Conservation (phyloP, 108 stramenopile species). For the Halocafeteria seosinensis region DNA sequence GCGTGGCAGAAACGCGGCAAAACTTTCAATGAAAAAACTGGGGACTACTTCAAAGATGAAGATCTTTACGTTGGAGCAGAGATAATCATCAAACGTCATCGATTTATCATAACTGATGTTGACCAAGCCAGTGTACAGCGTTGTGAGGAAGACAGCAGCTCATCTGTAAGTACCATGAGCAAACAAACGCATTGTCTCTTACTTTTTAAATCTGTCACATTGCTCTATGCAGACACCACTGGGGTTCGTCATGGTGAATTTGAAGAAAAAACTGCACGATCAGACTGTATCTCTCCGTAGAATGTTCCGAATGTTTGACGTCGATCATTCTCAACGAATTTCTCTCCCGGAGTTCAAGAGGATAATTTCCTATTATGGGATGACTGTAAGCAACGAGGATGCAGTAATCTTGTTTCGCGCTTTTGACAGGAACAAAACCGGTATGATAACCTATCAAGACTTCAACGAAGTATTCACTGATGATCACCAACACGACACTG, state of each 20-base stretch:
- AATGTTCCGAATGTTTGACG: conserved; percentile 4
- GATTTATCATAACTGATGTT: not conserved
- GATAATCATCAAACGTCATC: not conserved
- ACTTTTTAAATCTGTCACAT: too few relatives aligned
- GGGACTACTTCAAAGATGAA: not conserved
- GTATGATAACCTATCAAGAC: not conserved
- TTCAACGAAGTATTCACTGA: not conserved
- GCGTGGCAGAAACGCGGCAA: conserved; percentile 20
- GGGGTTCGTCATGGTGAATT: conserved; percentile 3
- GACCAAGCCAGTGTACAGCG: not conserved
- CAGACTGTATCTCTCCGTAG: not conserved
- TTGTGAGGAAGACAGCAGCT: not conserved
- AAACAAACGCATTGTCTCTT: too few relatives aligned
- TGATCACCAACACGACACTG: not conserved
- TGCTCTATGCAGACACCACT: not conserved
- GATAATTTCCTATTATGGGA: not conserved
- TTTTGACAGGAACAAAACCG: not conserved
- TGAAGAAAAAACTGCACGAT: conserved; percentile 3
- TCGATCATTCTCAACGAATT: conserved; percentile 1
- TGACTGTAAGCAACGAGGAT: conserved; percentile 1
- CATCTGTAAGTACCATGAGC: not conserved
- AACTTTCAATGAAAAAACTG: conserved; percentile 8
- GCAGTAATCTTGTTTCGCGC: not conserved
- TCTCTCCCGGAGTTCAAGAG: conserved; percentile 4
- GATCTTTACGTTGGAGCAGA: conserved; percentile 6